Base-by-base conservation (phyloP, 257 asterid species). In the Ehretia macrophylla region DNA sequence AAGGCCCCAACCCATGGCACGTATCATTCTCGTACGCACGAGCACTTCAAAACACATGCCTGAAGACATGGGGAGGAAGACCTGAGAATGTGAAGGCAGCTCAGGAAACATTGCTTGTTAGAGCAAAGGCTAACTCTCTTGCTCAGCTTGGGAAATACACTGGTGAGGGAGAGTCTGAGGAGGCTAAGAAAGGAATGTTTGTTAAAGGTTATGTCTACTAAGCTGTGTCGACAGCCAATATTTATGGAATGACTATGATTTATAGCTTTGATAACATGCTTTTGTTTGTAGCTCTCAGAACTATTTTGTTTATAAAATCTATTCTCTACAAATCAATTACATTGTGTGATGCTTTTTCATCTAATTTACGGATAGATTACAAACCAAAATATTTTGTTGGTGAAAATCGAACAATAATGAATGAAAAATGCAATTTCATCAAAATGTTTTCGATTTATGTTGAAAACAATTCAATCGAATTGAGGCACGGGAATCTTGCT, bases 61-160 rank as follows among this genome's bases (percentile, higher is more conserved):
- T 86, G 44, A 86, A 73, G 79, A 86, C 85, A 6, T 86, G 95
- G 88, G 85, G 81, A 32, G 92, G 95, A 51, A 51, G 76, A 32
- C 83, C 84, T 5, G 90, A 83, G 68, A 85, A 83, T 38, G 86
- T 79, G 65, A 55, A 81, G 82, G 86, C 82, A 11, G 95, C 88
- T 55, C 95, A 86, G 65, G 88, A 83, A 0, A 38, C 77, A 6
- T 66, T 86, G 76, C 86, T 86, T 40, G 8, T 71, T 23, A 74
- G 85, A 49, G 95, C 95, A 8, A 73, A 77, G 74, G 78, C 89
- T 10, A 86, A 86, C 73, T 86, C 95, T 2, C 83, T 77, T 38
- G 95, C 95, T n/a, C 95, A 85, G 68, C 88, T 83, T 11, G 91
- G 88, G 16, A 85, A 83, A 63, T 85, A 85, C 83, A 74, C 95